phyloP scores from a whole-genome alignment of 1,284 basidiomycete species.

The Kalmanozyma brasiliensis region DNA sequence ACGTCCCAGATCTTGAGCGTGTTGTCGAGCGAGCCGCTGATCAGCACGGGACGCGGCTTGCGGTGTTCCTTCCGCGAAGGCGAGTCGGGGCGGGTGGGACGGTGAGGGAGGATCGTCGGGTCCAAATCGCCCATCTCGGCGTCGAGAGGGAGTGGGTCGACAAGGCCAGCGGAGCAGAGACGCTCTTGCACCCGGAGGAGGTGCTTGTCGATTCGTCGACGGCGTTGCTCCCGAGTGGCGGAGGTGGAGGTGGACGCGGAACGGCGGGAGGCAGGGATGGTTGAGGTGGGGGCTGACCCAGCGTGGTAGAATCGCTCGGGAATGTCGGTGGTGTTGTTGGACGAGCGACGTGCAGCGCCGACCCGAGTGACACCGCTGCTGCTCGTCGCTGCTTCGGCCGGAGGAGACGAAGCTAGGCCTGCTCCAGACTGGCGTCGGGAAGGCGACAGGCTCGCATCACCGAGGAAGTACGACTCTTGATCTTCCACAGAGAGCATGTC shows the following conservation, averaged over 20 bases:
- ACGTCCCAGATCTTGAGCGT: conserved; percentile 97
- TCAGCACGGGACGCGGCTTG: conserved; percentile 73
- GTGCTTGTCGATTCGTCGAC: conserved; percentile 53
- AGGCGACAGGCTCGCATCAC: conserved; percentile 28
- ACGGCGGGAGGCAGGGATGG: conserved; percentile 2
- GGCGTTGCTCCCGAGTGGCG: conserved; percentile 18
- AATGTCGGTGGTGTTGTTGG: conserved; percentile 18
- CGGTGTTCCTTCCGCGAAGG: conserved; percentile 16
- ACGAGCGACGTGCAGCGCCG: conserved; percentile 17
- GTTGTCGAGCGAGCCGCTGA: conserved; percentile 93
- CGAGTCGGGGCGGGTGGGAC: conserved; percentile 5
- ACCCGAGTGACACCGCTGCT: background rate
- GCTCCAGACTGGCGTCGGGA: conserved; percentile 10
- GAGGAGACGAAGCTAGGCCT: conserved; percentile 9
- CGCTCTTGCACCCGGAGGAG: conserved; percentile 57
- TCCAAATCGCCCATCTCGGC: conserved; percentile 65
- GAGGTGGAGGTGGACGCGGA: conserved; percentile 5
- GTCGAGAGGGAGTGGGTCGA: conserved; percentile 55
- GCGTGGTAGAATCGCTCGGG: conserved; percentile 39
- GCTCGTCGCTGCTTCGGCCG: conserved; percentile 22
- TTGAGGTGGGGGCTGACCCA: conserved; percentile 5
- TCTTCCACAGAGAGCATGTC: conserved; percentile 48
- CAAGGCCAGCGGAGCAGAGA: conserved; percentile 58
- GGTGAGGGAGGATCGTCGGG: conserved; percentile 13
- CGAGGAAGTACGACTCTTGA: conserved; percentile 44